Evolutionary conservation across 345 rosid species (phyloP), one percentile per base, ranked within the genome.

Genomic region (Barbarea vulgaris): DNA sequence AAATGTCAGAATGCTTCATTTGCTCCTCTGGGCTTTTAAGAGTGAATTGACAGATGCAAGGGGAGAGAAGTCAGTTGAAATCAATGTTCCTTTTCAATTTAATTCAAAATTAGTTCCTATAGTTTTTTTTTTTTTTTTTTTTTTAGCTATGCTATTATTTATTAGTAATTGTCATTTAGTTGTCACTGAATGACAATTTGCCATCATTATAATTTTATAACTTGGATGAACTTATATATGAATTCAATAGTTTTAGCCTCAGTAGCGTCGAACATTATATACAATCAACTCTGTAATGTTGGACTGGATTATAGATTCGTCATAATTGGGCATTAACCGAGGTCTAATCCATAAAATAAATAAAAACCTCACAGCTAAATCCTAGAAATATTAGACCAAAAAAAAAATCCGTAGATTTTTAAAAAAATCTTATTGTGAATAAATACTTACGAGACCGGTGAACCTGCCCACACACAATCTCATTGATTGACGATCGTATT

Each of bases 31-130:
- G 47, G 2, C 25, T 31, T 65, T 33, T 31, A 44, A 22, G 17
- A 55, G 41, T 24, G 72, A 74, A 66, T 66, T 56, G 78, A 66
- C 67, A 74, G 52, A 66, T 74, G 69, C 67, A 17, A 56, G 78
- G 8, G 8, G 8, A 54, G 36, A 65, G 59, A 74, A 74, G 21
- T 8, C 57, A 73, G 71, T 31, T 67, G 30, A 13, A 56, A 46
- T 56, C 39, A 34, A 56, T 65, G 77, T 55, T 74, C 50, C 14
- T 30, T 44, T 64, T 31, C 64, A 54, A 42, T 65, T 54, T 15
- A 41, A 64, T 64, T 73, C 64, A 64, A 53, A 64, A 8, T 21
- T 15, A 21, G 46, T 39, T 65, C 15, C 1, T 27, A 3, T 13
- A 9, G n/a, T n/a, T n/a, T n/a, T n/a, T n/a, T n/a, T n/a, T n/a